A percentile compares a stretch with the other conserved stretches of the same genome.
These are phyloP conservation scores for Angomonas deanei DNA, from an alignment of 208 protist species.

Conservation along the genomic window DNA sequence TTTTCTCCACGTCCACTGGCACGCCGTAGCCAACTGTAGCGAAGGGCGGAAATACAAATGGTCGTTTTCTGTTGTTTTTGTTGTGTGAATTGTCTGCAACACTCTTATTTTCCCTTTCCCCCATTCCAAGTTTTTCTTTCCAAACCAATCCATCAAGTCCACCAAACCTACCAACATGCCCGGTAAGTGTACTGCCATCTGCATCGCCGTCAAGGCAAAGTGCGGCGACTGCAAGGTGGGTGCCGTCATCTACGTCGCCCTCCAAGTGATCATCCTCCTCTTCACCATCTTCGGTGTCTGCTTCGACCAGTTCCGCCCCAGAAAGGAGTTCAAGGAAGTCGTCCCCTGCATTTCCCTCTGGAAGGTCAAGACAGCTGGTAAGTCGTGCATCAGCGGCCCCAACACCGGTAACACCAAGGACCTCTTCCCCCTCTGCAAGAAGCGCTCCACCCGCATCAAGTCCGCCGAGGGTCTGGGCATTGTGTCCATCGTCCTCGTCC, in stretches of 20 bases:
- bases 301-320: slow-evolving; percentile 5
- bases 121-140: background rate
- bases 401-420: background rate
- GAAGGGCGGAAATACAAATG: background rate
- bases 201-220: background rate
- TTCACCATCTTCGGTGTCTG: background rate
- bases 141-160: background rate
- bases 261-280: background rate
- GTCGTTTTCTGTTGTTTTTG: background rate
- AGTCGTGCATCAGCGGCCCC: background rate
- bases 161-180: background rate
- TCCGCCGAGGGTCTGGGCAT: background rate
- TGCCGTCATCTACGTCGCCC: background rate
- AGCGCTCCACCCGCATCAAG: background rate
- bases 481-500: background rate
- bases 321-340: background rate
- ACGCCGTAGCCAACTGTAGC: background rate
- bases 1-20: background rate
- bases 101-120: slow-evolving; percentile 1
- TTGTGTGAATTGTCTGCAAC: background rate
- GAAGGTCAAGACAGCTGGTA: background rate
- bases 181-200: background rate
- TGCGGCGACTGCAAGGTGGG: background rate
- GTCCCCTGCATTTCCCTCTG: background rate
- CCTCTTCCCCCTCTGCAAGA: background rate